phyloP scores from a whole-genome alignment of 2,329 filamentous ascomycete species.

The Penicillium freii region DNA sequence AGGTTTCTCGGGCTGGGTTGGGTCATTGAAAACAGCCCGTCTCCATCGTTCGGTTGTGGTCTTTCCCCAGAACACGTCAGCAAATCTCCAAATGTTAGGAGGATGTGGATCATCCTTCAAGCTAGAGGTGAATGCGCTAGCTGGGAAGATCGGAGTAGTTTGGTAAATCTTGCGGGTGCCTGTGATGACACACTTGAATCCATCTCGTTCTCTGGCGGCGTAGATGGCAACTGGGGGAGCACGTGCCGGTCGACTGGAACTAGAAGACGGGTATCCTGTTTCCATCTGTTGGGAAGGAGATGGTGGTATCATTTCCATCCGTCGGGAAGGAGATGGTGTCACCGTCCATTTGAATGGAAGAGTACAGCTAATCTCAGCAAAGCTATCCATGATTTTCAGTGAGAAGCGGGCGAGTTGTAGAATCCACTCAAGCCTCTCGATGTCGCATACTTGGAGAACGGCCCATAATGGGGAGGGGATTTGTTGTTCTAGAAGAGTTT shows the following conservation, averaged over 20 bases:
- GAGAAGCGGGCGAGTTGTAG: slow-evolving; percentile 1
- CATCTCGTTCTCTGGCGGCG: slow-evolving; percentile 8
- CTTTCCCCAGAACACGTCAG: slow-evolving; percentile 7
- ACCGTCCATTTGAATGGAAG: slow-evolving; percentile 7
- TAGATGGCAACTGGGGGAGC: background rate
- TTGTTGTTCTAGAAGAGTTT: background rate
- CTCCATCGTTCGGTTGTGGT: slow-evolving; percentile 1
- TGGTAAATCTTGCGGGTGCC: slow-evolving; percentile 5
- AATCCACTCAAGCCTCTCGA: slow-evolving; percentile 1
- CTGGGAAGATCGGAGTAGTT: slow-evolving; percentile 2
- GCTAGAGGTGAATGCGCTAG: background rate
- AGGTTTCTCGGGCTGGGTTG: background rate
- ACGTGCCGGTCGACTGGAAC: background rate
- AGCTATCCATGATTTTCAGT: background rate
- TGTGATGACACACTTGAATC: slow-evolving; percentile 7
- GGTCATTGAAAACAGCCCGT: slow-evolving; percentile 3
- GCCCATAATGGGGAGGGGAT: slow-evolving; percentile 10
- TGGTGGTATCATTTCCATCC: background rate
- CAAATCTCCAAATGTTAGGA: slow-evolving; percentile 4
- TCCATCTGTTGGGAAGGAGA: background rate
- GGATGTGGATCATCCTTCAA: background rate
- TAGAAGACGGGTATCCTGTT: background rate
- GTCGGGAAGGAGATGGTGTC: background rate
- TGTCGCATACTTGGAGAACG: slow-evolving; percentile 9
- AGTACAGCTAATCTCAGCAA: background rate